phyloP scores from a whole-genome alignment of 306 rosid genomes.

The Trifolium dubium region DNA sequence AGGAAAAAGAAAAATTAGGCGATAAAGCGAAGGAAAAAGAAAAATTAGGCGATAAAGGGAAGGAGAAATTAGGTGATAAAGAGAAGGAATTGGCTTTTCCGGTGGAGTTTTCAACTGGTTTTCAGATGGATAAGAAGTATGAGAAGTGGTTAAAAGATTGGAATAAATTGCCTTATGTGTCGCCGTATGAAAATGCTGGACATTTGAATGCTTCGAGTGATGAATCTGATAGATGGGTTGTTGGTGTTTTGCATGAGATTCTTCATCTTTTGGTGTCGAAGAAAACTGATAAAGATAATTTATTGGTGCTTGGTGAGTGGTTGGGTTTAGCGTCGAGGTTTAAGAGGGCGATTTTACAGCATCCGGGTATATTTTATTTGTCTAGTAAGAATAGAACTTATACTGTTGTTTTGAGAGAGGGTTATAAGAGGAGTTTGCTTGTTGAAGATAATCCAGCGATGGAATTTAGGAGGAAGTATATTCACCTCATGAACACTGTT shows the following conservation, averaged over 20 bases:
- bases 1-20: constrained; percentile 40
- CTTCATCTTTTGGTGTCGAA: constrained; percentile 75
- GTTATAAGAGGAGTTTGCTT: constrained; percentile 78
- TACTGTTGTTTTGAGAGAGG: constrained; percentile 78
- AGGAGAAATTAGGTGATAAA: neutral
- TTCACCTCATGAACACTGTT: constrained; percentile 68
- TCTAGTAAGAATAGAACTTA: constrained; percentile 71
- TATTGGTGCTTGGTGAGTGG: constrained; percentile 69
- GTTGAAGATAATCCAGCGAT: constrained; percentile 57
- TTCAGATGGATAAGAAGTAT: constrained; percentile 73
- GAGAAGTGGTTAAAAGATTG: constrained; percentile 81
- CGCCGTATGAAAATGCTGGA: constrained; percentile 76
- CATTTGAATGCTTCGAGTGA: constrained; percentile 61
- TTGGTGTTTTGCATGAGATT: constrained; percentile 79
- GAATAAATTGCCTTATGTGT: constrained; percentile 75
- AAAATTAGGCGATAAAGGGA: neutral
- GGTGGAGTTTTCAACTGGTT: constrained; percentile 65
- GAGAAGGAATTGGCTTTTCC: constrained; percentile 51
- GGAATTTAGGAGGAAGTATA: constrained; percentile 65
- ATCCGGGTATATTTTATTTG: constrained; percentile 81
- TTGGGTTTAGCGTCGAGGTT: constrained; percentile 78
- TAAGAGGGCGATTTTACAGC: constrained; percentile 71
- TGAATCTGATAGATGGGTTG: constrained; percentile 78
- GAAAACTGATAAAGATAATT: constrained; percentile 69
- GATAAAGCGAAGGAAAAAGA: constrained; percentile 7